Evolutionary conservation across 1,139 yeast genomes (phyloP), one percentile per base, ranked within the genome.

Genomic region (Suhomyces guaymorum): DNA sequence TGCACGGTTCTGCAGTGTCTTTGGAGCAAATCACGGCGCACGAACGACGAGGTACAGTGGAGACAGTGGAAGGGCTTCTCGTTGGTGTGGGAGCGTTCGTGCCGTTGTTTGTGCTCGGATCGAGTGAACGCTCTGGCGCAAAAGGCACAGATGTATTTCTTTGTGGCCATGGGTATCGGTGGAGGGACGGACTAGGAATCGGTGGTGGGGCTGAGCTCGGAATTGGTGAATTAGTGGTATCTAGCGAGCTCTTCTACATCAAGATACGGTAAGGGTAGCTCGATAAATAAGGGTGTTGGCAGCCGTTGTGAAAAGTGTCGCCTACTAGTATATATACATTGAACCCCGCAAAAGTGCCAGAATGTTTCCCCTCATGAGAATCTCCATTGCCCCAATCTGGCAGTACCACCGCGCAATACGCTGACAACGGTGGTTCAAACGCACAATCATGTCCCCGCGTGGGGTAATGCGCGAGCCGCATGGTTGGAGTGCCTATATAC

Each of bases 1-100:
- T 85, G 95, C 7, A 85, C 94, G 0, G 92, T 85, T 36, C 92
- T 65, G 44, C 86, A 78, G 54, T 85, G 95, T 33, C 95, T 67
- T 48, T 84, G 85, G 28, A 85, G 66, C 37, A 85, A 63, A 52
- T 85, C 95, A 48, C 92, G 61, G 46, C 95, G 66, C 1, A 85
- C 95, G 65, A 85, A 85, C 2, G 84, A 78, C 28, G 83, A 75
- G 2, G 82, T 73, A 51, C 94, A 85, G 32, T 79, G 73, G 26
- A 76, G 66, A 49, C 95, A 85, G 44, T 80, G 83, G 60, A 82
- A 85, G 0, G 94, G 94, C 46, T 86, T 81, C 48, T 83, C 89
- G 50, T 85, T 85, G 15, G 92, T 84, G 52, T 86, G 95, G 3
- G 90, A 82, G 23, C 94, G 63, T 54, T 86, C 95, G 52, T 86